Evolutionary conservation across 2,329 filamentous ascomycete species (phyloP), one percentile per base, ranked within the genome.

Genomic region (Alternaria solani): DNA sequence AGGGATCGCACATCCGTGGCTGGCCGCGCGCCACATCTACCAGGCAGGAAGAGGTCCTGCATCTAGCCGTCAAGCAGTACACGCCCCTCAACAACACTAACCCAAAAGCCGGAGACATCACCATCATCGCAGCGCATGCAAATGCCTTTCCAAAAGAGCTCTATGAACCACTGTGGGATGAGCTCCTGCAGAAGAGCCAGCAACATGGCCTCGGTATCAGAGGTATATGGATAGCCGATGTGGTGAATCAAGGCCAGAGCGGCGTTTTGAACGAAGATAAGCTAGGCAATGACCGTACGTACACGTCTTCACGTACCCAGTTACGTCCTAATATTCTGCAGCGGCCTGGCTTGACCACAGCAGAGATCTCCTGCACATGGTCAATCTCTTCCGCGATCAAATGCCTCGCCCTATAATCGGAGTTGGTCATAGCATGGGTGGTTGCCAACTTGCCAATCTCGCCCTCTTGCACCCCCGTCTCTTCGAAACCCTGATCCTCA

Each of bases 101-200:
- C 25, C 90, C 92, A 0, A 83, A 87, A 63, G 86, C 88, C 1
- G 91, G 92, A 34, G 92, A 95, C 77, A 82, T 97, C 8, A 97
- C 93, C 20, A 89, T 98, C 59, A 88, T 98, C 56, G 93, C 87
- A 11, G 90, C 90, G 5, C 94, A 97, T 80, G 94, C 93, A 51
- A 97, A 97, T 81, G 94, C 90, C 11, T 97, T 97, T 68, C 91
- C 92, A 11, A 98, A 97, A 91, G 94, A 98, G 82, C 80, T 97
- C 2, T 97, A 97, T 74, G 94, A 97, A 72, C 91, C 94, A 0
- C 82, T 97, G 0, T 97, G 93, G 91, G 92, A 94, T 60, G 92
- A 97, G 52, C 82, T 97, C 2, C 82, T 91, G 67, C 79, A 83
- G 18, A 81, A 83, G 18, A 81, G 89, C 6, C 84, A 85, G 65